Percentiles rank a stretch among this genome's conserved stretches.
These are phyloP conservation scores for Leccinum barrowsii DNA, from an alignment of 768 basidiomycete genomes.

Conservation along the genomic window DNA sequence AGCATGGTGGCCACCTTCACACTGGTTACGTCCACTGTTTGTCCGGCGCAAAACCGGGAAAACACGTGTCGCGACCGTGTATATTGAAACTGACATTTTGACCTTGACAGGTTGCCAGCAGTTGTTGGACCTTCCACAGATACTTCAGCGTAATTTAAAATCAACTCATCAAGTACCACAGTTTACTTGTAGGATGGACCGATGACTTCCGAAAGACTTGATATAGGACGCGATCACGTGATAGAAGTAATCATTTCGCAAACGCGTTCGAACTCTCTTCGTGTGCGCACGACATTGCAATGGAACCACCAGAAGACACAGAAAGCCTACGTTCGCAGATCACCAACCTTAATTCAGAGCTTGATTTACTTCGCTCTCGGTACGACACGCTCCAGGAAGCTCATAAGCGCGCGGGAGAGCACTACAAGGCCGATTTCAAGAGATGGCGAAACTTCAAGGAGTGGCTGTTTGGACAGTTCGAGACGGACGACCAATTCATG, in stretches of 20 bases:
- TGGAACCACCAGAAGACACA: conserved; percentile 2
- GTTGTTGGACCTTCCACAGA: not conserved
- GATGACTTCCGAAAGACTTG: not conserved
- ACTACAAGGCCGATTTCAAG: conserved; percentile 51
- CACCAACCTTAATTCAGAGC: conserved; percentile 26
- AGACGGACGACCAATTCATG: conserved; percentile 27
- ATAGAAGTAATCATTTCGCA: not conserved
- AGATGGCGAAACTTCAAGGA: conserved; percentile 46
- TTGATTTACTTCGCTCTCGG: conserved; percentile 35
- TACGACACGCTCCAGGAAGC: conserved; percentile 45
- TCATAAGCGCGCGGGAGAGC: conserved; percentile 43
- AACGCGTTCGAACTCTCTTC: not conserved
- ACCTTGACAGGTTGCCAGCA: not conserved
- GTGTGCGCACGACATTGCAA: not conserved
- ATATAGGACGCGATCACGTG: conserved; percentile 25
- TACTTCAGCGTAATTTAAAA: too few relatives aligned
- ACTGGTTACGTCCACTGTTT: not conserved
- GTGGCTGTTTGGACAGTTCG: conserved; percentile 40
- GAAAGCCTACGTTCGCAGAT: conserved; percentile 13
- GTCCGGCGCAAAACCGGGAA: not conserved
- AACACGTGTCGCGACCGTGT: not conserved
- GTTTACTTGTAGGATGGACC: not conserved
- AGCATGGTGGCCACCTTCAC: not conserved
- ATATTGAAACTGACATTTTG: not conserved
- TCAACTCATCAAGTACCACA: not conserved